Evolutionary conservation across 495 filamentous ascomycete species (phyloP).

Genomic region (Parmelia sp.): DNA sequence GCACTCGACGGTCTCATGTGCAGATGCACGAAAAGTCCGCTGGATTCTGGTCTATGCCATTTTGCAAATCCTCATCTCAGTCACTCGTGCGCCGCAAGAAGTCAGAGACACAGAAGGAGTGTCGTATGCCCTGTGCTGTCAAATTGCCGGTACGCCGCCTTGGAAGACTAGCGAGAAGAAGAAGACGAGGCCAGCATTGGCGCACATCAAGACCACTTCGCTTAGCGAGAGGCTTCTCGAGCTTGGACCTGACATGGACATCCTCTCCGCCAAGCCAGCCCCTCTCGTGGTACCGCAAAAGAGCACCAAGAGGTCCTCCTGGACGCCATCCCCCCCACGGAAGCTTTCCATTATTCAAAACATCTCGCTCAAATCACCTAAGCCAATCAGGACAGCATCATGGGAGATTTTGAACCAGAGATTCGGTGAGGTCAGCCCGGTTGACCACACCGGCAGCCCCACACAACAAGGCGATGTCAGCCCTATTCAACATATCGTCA

Average conservation of each 20-base stretch:
- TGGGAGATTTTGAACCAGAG: slow-evolving; percentile 20
- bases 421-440: slow-evolving; percentile 12
- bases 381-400: slow-evolving; percentile 20
- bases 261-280: slow-evolving; percentile 17
- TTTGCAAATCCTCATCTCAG: slow-evolving; percentile 63
- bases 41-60: slow-evolving; percentile 71
- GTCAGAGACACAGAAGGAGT: slow-evolving; percentile 54
- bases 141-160: slow-evolving; percentile 28
- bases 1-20: slow-evolving; percentile 44
- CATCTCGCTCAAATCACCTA: slow-evolving; percentile 17
- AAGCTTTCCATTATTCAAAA: slow-evolving; percentile 9
- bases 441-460: slow-evolving; percentile 9
- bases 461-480: slow-evolving; percentile 10
- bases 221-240: slow-evolving; percentile 14
- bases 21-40: slow-evolving; percentile 55
- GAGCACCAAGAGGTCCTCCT: slow-evolving; percentile 6
- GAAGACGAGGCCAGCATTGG: slow-evolving; percentile 11
- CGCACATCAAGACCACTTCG: slow-evolving; percentile 7
- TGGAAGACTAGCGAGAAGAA: slow-evolving; percentile 22
- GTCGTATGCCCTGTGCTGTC: slow-evolving; percentile 43
- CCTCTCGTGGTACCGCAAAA: slow-evolving; percentile 13
- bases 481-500: background rate
- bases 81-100: slow-evolving; percentile 57
- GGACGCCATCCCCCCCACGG: slow-evolving; percentile 4
- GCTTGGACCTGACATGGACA: slow-evolving; percentile 15